phyloP scores from a whole-genome alignment of 148 eudicot species.

The Fagopyrum tataricum region DNA sequence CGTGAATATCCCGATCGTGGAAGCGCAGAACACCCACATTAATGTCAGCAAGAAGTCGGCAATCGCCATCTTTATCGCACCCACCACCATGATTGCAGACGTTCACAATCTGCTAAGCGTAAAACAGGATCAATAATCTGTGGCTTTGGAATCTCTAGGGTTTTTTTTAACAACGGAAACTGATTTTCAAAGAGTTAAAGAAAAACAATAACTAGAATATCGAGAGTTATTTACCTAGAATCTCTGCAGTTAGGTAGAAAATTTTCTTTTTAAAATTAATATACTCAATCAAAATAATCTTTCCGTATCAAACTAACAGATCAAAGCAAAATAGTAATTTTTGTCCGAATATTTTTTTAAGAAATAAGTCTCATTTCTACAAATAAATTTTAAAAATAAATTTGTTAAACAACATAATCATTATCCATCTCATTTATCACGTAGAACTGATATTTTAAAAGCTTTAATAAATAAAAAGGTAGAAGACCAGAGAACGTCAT shows the following conservation, averaged over 20 bases:
- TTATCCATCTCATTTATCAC: too few species aligned
- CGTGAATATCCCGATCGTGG: conserved; percentile 33
- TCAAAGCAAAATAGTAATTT: too few species aligned
- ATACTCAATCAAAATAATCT: too few species aligned
- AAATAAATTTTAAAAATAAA: too few species aligned
- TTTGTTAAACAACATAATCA: too few species aligned
- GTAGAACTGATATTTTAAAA: too few species aligned
- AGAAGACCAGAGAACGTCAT: too few species aligned
- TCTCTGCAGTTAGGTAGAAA: not conserved
- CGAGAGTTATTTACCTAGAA: not conserved
- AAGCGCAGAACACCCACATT: conserved; percentile 66
- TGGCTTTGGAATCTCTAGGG: not conserved
- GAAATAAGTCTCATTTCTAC: too few species aligned
- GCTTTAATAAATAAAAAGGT: too few species aligned
- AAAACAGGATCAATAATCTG: not conserved
- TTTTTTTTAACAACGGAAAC: not conserved
- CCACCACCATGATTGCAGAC: conserved; percentile 20
- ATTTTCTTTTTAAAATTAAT: too few species aligned
- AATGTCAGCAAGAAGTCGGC: conserved; percentile 48
- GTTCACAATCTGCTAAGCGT: not conserved
- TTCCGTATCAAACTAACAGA: too few species aligned
- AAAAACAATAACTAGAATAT: not conserved
- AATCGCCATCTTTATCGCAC: conserved; percentile 36
- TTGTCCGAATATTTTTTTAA: too few species aligned
- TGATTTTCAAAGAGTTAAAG: not conserved